Evolutionary conservation across 345 rosid species (phyloP), one percentile per base, ranked within the genome.

Genomic region (Citrus trifoliata): DNA sequence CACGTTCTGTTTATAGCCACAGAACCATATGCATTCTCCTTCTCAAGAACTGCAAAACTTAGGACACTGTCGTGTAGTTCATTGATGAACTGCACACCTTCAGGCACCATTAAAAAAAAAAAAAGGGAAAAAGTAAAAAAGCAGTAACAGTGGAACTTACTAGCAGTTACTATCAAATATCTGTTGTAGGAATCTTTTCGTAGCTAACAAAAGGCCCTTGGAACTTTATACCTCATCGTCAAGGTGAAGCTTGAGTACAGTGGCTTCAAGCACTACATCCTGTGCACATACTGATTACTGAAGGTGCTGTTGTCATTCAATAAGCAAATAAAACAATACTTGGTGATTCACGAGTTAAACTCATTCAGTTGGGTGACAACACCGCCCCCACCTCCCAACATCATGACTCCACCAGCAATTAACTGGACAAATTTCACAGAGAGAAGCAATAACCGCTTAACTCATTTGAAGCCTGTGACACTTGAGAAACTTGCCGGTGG

Each of bases 371-470:
- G 55, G 77, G 76, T 33, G 84, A 81, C 85, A 83, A 81, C 68
- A 64, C 63, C 10, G 76, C 78, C 71, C 84, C 84, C 83, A 82
- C 77, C 78, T 75, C 79, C 77, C 76, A 59, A 76, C 80, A 65
- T 78, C 86, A 81, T 21, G 76, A 82, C 58, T 77, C 80, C 68
- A 64, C 80, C 74, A 79, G 76, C 75, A 75, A 77, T 51, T 73
- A 58, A 64, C 77, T 30, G 56, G 78, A 60, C 67, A 10, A 51
- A 53, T 60, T 9, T 67, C 71, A 70, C 21, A 30, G 61, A 72
- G 75, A 67, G 67, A 38, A 19, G 76, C 73, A 58, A 58, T 38
- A 65, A 32, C 63, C 19, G 46, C 19, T 55, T 12, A 24, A 67
- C 35, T 79, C 63, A 61, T 67, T 48, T 22, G 68, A 61, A 42